Conservation (phyloP, 2,329 filamentous ascomycete genomes). For the Trichophaea hybrida region DNA sequence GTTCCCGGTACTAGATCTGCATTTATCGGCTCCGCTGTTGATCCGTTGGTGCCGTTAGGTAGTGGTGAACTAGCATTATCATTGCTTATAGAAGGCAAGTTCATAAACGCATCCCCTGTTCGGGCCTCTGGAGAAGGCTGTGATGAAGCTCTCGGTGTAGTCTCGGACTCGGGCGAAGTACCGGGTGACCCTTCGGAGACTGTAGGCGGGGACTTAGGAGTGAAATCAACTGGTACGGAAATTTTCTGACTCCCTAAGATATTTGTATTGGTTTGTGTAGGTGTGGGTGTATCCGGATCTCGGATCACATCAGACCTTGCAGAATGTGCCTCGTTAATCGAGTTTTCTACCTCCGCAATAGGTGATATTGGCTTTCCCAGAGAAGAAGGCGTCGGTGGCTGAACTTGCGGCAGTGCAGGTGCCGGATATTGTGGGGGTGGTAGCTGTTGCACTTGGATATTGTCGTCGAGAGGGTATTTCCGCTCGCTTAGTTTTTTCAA, state of each 20-base stretch:
- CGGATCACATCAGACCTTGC: neutral
- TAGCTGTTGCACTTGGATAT: constrained; percentile 2
- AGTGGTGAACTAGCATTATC: neutral
- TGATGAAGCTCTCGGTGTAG: neutral
- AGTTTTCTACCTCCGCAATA: neutral
- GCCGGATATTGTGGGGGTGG: constrained; percentile 2
- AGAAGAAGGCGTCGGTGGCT: constrained; percentile 22
- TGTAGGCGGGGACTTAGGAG: neutral
- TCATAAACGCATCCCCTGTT: neutral
- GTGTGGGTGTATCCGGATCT: neutral
- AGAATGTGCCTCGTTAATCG: neutral
- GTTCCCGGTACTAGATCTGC: neutral
- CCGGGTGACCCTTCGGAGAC: neutral
- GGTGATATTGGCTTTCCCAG: constrained; percentile 3
- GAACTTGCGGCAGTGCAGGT: constrained; percentile 6
- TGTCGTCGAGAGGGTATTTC: neutral
- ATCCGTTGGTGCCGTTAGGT: neutral
- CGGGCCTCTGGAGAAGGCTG: neutral
- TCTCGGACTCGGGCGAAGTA: neutral
- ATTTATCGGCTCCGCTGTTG: neutral
- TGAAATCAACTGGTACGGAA: too few species aligned
- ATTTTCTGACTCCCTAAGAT: too few species aligned
- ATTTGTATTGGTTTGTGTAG: neutral
- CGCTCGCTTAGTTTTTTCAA: neutral
- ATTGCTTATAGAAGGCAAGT: neutral